Conservation (phyloP, 306 rosid species). For the Spatholobus suberectus region DNA sequence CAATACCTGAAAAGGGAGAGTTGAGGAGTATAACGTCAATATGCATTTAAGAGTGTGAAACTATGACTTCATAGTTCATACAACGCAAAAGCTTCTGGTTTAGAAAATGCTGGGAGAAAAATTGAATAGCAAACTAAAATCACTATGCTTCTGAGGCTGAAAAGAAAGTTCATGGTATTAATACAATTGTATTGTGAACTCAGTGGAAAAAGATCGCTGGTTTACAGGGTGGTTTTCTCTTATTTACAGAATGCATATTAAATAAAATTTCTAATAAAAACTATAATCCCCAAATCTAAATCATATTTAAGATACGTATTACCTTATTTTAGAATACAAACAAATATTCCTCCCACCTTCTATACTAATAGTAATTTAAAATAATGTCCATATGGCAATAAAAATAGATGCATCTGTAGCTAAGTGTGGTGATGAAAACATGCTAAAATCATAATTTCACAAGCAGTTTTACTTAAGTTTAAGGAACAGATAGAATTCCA, state of each 20-base stretch:
- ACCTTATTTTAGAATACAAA: conserved; percentile 14
- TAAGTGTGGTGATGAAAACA: not conserved
- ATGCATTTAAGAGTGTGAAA: not conserved
- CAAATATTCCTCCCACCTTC: not conserved
- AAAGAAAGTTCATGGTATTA: conserved; percentile 7
- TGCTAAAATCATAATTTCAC: not conserved
- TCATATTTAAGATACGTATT: not conserved
- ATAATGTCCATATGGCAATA: not conserved
- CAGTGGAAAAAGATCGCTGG: not conserved
- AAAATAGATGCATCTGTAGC: not conserved
- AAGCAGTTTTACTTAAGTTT: not conserved
- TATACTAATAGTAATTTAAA: not conserved
- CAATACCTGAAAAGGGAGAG: conserved; percentile 60
- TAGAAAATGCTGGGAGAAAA: not conserved
- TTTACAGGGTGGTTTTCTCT: not conserved
- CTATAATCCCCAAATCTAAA: not conserved
- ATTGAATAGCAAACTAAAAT: not conserved
- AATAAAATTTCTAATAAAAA: not conserved
- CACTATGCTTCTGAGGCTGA: not conserved
- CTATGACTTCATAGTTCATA: not conserved
- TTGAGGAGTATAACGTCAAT: conserved; percentile 10
- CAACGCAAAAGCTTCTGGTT: not conserved
- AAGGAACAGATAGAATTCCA: not conserved
- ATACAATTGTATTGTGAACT: not conserved
- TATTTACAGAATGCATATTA: not conserved